These are phyloP conservation scores for Luzula sylvatica DNA, from an alignment of 176 grass and related monocot species.

Conservation along the genomic window DNA sequence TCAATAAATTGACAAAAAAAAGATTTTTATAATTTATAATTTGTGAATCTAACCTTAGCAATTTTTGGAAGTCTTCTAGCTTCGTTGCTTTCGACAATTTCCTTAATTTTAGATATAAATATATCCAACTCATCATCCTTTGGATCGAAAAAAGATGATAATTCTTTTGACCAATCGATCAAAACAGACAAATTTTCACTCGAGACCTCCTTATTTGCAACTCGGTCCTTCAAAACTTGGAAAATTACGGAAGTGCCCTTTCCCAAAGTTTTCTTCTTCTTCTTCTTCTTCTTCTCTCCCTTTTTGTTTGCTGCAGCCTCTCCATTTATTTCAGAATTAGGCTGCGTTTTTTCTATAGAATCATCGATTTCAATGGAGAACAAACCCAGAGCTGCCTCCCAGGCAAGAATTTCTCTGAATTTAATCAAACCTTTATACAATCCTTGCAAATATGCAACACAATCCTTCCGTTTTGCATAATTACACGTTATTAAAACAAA, in stretches of 20 bases:
- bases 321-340: slow-evolving; percentile 6
- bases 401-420: slow-evolving; percentile 62
- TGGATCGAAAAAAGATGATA: slow-evolving; percentile 59
- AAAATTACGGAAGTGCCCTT: slow-evolving; percentile 66
- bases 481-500: slow-evolving; percentile 33
- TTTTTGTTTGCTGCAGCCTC: slow-evolving; percentile 25
- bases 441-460: slow-evolving; percentile 23
- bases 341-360: slow-evolving; percentile 73
- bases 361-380: slow-evolving; percentile 55
- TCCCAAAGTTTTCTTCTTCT: slow-evolving; percentile 80
- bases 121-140: slow-evolving; percentile 41
- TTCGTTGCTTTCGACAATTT: slow-evolving; percentile 98
- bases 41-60: slow-evolving; percentile 94
- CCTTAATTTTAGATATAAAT: slow-evolving; percentile 65
- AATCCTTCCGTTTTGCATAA: slow-evolving; percentile 24
- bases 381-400: slow-evolving; percentile 79
- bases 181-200: slow-evolving; percentile 28
- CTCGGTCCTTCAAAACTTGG: slow-evolving; percentile 48
- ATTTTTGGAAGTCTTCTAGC: slow-evolving; percentile 96
- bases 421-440: slow-evolving; percentile 64
- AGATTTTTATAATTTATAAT: too few relatives aligned
- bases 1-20: not conserved
- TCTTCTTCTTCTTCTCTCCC: slow-evolving; percentile 64
- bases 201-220: slow-evolving; percentile 17
- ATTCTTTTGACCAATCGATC: slow-evolving; percentile 35